Evolutionary conservation across 2,329 filamentous ascomycete genomes (phyloP), one percentile per base, ranked within the genome.

Genomic region (Neofusicoccum laricinum): DNA sequence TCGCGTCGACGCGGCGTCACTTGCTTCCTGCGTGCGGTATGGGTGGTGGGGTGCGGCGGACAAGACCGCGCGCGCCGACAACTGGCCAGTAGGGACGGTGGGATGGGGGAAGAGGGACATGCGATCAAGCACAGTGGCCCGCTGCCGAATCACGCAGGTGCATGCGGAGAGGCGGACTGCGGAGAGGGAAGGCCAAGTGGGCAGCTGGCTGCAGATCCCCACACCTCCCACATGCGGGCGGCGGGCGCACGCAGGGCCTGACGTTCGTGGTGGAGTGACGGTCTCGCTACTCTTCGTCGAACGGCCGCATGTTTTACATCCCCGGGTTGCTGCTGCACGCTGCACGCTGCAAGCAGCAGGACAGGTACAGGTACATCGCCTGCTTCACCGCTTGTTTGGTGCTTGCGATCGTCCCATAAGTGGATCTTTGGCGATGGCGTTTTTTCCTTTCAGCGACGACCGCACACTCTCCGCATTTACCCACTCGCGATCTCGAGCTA

Each of bases 91-190:
- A 46, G 53, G 4, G 25, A 30, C 2, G 25, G 25, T 30, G 25
- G 25, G 7, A 30, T 6, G 4, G 25, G 10, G 38, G 21, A 17
- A 48, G 25, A 38, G 12, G 5, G 36, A 38, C 14, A 14, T 11
- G 36, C 14, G 40, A 43, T 43, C 40, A 43, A 43, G 40, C 40
- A 43, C n/a, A 38, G 17, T 41, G 21, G 38, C 40, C 15, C 6
- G 38, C 36, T 57, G 51, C 51, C 51, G 51, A 30, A 57, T 41
- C 51, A 57, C 51, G 51, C 38, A 57, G 10, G 41, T 34, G 53
- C 50, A 57, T 57, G 53, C 38, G 53, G 38, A 34, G 38, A 40
- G 11, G 32, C 36, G 11, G 36, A 38, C 36, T 38, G 36, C 36
- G 36, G 38, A 34, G 38, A 41, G 12, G 17, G 25, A 50, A 51